A percentile compares a stretch with the other conserved stretches of the same genome.
Conservation (phyloP, 2,329 filamentous ascomycete genomes). For the Coleophoma cylindrospora region DNA sequence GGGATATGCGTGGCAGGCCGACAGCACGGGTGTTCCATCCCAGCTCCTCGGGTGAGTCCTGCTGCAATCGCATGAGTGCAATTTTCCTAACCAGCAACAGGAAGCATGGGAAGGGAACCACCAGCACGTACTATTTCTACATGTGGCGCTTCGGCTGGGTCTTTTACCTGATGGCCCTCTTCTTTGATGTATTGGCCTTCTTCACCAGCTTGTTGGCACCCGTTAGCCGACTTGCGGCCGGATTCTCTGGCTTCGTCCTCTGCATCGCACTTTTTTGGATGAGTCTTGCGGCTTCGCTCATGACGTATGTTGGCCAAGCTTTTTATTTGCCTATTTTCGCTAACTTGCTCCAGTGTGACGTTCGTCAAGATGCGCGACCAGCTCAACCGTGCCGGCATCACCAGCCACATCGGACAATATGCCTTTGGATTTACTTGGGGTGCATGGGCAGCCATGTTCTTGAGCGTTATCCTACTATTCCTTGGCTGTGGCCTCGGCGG, state of each 20-base stretch:
- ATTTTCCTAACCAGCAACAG: conserved; percentile 27
- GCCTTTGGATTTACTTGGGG: conserved; percentile 77
- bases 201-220: conserved; percentile 65
- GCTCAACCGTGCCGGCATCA: conserved; percentile 51
- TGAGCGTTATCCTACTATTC: conserved; percentile 65
- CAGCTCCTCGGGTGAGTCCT: conserved; percentile 45
- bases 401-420: conserved; percentile 58
- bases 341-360: conserved; percentile 36
- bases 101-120: conserved; percentile 48
- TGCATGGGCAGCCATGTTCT: conserved; percentile 58
- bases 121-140: conserved; percentile 64
- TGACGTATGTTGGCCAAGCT: conserved; percentile 56
- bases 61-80: background rate
- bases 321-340: conserved; percentile 9
- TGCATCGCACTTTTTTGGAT: conserved; percentile 64
- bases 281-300: conserved; percentile 60
- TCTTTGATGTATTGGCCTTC: conserved; percentile 69
- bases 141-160: conserved; percentile 91
- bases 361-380: conserved; percentile 66
- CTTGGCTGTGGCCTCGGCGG: conserved; percentile 43
- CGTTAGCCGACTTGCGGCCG: conserved; percentile 65
- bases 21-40: conserved; percentile 43
- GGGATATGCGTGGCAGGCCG: conserved; percentile 65
- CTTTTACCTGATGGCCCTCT: conserved; percentile 78
- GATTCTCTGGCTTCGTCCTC: conserved; percentile 55